phyloP scores from a whole-genome alignment of 2,329 filamentous ascomycete genomes.

The Cercospora janseana region DNA sequence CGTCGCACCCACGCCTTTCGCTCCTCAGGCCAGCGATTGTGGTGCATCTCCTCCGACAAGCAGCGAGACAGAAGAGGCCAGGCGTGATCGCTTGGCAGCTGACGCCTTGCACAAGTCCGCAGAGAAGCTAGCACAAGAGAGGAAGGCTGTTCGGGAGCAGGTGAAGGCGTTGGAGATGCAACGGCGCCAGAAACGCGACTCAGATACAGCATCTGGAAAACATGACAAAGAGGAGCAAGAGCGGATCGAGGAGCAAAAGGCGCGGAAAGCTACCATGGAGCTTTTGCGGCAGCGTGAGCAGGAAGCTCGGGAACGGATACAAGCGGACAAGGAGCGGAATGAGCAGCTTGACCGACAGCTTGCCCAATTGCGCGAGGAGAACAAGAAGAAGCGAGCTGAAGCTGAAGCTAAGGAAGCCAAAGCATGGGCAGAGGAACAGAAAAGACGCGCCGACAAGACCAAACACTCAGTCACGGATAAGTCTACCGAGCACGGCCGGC shows the following conservation, averaged over 20 bases:
- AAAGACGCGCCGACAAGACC: constrained; percentile 5
- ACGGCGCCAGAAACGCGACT: neutral
- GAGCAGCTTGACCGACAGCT: neutral
- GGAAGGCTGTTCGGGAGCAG: neutral
- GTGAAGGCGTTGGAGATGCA: neutral
- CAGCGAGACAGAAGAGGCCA: neutral
- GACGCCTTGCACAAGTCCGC: neutral
- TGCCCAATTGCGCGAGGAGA: neutral
- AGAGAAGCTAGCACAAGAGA: neutral
- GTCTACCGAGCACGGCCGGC: constrained; percentile 1
- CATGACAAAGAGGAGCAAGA: neutral
- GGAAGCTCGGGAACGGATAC: neutral
- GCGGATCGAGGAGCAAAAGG: neutral
- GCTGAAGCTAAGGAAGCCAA: neutral
- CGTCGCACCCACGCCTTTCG: no score
- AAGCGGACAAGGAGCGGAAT: neutral
- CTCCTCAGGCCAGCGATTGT: no score
- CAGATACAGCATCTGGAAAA: neutral
- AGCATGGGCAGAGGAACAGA: neutral
- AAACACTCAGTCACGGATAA: neutral
- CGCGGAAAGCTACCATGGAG: neutral
- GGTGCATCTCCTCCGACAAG: no score
- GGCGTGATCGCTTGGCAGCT: neutral
- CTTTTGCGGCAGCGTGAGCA: neutral
- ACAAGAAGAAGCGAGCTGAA: constrained; percentile 2